Evolutionary conservation across 768 basidiomycete genomes (phyloP), one percentile per base, ranked within the genome.

Genomic region (Pleurotus sapidus): DNA sequence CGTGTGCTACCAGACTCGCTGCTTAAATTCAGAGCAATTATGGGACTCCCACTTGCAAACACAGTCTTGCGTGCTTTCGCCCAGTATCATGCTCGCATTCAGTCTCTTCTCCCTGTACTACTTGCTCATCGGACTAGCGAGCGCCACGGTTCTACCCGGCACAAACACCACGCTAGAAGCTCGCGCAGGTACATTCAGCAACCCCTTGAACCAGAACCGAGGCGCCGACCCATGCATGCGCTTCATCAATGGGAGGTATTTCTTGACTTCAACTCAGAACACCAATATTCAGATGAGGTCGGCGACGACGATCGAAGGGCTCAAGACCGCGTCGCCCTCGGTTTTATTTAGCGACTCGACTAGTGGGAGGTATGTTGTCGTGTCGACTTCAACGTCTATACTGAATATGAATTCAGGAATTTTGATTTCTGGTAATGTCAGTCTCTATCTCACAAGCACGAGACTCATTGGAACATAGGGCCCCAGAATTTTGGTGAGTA

Each of bases 141-240:
- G 30, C 30, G 30, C 30, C 30, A 34, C 30, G 30, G 30, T 34
- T 34, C 30, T 40, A 0, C 37, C 11, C 7, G 7, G 15, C 12
- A 54, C n/a, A 18, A 54, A 42, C 12, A 24, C 24, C 1, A 42
- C 39, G 11, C 20, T 42, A 4, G 51, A 18, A n/a, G 8, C 38
- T 20, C 51, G 51, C 11, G 51, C 51, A 11, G 51, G 51, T 7
- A 54, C 39, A 18, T 54, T 54, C 8, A 54, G 37, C 38, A 54
- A 54, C 2, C 51, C 51, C 7, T 54, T 54, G 51, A 54, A 54
- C 20, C 51, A 54, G 23, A 18, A 54, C 60, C 37, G 49, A 46
- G 61, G 61, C 8, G 61, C 61, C 25, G 61, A 62, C 24, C 61
- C 61, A 3, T 62, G 61, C 55, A 60, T 62, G 61, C 61, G 61